Evolutionary conservation across 2,329 filamentous ascomycete species (phyloP), one percentile per base, ranked within the genome.

Genomic region (Sclerotinia subarctica): DNA sequence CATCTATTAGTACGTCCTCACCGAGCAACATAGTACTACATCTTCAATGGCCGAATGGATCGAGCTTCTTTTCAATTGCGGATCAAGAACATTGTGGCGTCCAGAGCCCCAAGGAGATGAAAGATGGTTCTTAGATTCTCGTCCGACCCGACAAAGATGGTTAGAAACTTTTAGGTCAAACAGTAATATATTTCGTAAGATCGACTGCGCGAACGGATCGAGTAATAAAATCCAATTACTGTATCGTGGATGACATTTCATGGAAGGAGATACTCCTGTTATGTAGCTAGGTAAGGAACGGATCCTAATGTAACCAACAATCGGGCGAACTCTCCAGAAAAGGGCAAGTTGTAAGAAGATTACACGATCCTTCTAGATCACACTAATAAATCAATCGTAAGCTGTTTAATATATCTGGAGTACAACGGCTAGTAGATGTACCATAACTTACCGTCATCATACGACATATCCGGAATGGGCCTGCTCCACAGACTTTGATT

Each of bases 351-450:
- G 13, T 62, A 11, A 62, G 58, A 62, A 62, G 44, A 49, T 49
- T 49, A 24, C 26, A 60, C 44, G 38, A 35, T 62, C 46, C 59
- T 63, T 63, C 32, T 63, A 63, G 59, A 62, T 62, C 15, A 51
- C 46, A 35, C 29, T 38, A 62, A n/a, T n/a, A n/a, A n/a, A n/a
- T n/a, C n/a, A 51, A 38, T 62, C 15, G n/a, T 38, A 38, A 42
- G 59, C 59, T 26, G 35, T 42, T 52, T 38, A 26, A 42, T 38
- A 47, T 26, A 35, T 35, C 26, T 56, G 21, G n/a, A 24, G 35
- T 38, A 51, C n/a, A 26, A 59, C 15, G 35, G 44, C 35, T n/a
- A 24, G 32, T 15, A 38, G 29, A 32, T 38, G 29, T 51, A 21
- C 44, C 58, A 29, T 59, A 24, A 24, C 17, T 62, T 62, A 38